These are phyloP conservation scores for Setomelanomma holmii DNA, from an alignment of 2,329 filamentous ascomycete genomes.

Conservation along the genomic window DNA sequence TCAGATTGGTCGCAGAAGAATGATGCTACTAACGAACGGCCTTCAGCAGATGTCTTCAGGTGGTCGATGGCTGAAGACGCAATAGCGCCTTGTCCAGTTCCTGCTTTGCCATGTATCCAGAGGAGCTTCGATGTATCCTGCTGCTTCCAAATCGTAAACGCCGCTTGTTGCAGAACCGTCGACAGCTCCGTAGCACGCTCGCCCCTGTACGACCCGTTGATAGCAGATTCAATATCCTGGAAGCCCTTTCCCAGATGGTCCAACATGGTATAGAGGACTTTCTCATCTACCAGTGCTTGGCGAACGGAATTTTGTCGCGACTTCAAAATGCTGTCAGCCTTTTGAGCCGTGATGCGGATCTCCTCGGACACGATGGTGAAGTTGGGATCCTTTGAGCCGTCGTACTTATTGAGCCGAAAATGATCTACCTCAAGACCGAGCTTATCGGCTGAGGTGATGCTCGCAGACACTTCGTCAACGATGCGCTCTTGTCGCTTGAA, in stretches of 20 bases:
- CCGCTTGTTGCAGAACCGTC: slow-evolving; percentile 18
- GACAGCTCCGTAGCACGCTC: slow-evolving; percentile 15
- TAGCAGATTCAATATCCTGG: slow-evolving; percentile 20
- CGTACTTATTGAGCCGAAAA: slow-evolving; percentile 41
- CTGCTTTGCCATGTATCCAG: slow-evolving; percentile 33
- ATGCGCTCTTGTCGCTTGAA: slow-evolving; percentile 32
- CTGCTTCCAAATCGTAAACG: slow-evolving; percentile 21
- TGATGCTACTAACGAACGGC: slow-evolving; percentile 19
- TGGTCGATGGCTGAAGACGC: slow-evolving; percentile 27
- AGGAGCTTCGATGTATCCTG: slow-evolving; percentile 13
- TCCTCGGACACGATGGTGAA: slow-evolving; percentile 35
- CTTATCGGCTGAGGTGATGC: slow-evolving; percentile 28
- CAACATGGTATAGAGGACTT: slow-evolving; percentile 22
- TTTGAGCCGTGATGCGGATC: slow-evolving; percentile 25
- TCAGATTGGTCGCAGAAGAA: slow-evolving; percentile 34
- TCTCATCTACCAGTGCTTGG: slow-evolving; percentile 23
- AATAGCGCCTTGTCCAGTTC: slow-evolving; percentile 25
- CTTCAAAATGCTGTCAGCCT: slow-evolving; percentile 30
- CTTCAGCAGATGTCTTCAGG: slow-evolving; percentile 8
- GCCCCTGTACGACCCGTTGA: slow-evolving; percentile 19
- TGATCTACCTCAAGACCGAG: slow-evolving; percentile 36
- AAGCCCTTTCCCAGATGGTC: slow-evolving; percentile 27
- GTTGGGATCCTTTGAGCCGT: slow-evolving; percentile 32
- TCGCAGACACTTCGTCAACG: slow-evolving; percentile 37
- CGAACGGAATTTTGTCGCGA: slow-evolving; percentile 26